phyloP scores from a whole-genome alignment of 2,329 filamentous ascomycete species.

The Cadophora luteo-olivacea region DNA sequence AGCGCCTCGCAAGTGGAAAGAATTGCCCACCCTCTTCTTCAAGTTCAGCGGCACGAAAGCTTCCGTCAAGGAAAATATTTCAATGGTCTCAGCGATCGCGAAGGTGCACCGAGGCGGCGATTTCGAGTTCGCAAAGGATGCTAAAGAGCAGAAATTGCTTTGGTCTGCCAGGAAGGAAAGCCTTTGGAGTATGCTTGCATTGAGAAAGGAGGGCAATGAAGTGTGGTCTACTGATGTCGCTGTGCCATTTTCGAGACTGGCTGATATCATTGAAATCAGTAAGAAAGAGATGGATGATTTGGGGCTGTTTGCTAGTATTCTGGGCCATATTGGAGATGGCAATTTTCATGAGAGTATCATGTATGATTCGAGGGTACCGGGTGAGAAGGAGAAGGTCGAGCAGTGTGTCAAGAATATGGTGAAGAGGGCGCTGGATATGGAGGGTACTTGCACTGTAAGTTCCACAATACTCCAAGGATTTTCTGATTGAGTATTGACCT shows the following conservation, averaged over 20 bases:
- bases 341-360: conserved; percentile 96
- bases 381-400: conserved; percentile 78
- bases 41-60: conserved; percentile 83
- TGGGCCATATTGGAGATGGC: conserved; percentile 91
- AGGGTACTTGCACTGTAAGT: conserved; percentile 79
- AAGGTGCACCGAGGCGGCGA: conserved; percentile 66
- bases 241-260: conserved; percentile 76
- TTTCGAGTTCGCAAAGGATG: conserved; percentile 79
- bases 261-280: conserved; percentile 80
- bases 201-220: conserved; percentile 69
- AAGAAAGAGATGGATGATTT: conserved; percentile 90
- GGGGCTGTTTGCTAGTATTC: conserved; percentile 83
- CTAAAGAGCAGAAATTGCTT: conserved; percentile 74
- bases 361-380: conserved; percentile 74
- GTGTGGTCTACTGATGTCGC: conserved; percentile 88
- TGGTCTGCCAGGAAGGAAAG: conserved; percentile 86
- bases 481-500: background rate
- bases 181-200: conserved; percentile 81
- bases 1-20: conserved; percentile 72
- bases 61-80: conserved; percentile 80
- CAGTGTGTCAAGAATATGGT: conserved; percentile 90
- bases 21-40: conserved; percentile 81
- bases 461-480: conserved; percentile 19
- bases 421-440: conserved; percentile 88
- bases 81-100: conserved; percentile 71